These are phyloP conservation scores for Exophiala sideris DNA, from an alignment of 2,329 filamentous ascomycete species.

Conservation along the genomic window DNA sequence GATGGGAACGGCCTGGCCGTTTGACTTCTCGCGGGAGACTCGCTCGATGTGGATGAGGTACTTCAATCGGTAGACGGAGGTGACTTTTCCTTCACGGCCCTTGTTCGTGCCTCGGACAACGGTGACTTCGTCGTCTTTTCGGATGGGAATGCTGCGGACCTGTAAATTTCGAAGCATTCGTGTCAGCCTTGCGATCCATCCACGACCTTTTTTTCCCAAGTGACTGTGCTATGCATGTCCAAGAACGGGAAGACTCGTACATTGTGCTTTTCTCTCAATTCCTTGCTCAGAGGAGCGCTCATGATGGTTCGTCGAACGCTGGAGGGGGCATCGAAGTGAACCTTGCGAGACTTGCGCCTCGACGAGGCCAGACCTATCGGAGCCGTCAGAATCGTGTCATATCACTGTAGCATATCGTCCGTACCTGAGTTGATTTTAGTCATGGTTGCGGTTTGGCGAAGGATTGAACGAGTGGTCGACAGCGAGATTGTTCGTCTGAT, in stretches of 20 bases:
- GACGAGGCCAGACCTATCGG: slow-evolving; percentile 59
- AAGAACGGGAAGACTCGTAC: slow-evolving; percentile 53
- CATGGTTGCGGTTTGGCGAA: slow-evolving; percentile 18
- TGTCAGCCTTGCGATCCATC: slow-evolving; percentile 1
- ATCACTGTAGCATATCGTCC: background rate
- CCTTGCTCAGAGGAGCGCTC: slow-evolving; percentile 92
- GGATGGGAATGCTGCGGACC: slow-evolving; percentile 94
- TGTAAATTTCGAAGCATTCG: slow-evolving; percentile 36
- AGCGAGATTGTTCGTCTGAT: background rate
- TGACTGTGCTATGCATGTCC: background rate
- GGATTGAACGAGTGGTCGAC: slow-evolving; percentile 15
- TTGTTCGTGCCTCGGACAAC: slow-evolving; percentile 93
- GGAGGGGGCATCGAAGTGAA: slow-evolving; percentile 94
- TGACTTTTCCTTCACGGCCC: slow-evolving; percentile 98
- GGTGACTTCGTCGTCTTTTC: slow-evolving; percentile 94
- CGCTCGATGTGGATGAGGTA: slow-evolving; percentile 97
- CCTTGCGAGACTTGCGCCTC: slow-evolving; percentile 97
- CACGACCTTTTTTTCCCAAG: background rate
- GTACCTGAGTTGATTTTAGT: slow-evolving; percentile 24
- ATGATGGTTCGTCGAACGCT: slow-evolving; percentile 94
- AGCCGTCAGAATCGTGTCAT: background rate
- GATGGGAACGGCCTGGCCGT: slow-evolving; percentile 91
- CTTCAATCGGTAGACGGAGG: slow-evolving; percentile 96
- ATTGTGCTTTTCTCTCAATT: slow-evolving; percentile 98
- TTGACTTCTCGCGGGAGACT: slow-evolving; percentile 93